Base-by-base conservation (phyloP, 1,139 yeast genomes). In the Debaryomycetaceae sp. region DNA sequence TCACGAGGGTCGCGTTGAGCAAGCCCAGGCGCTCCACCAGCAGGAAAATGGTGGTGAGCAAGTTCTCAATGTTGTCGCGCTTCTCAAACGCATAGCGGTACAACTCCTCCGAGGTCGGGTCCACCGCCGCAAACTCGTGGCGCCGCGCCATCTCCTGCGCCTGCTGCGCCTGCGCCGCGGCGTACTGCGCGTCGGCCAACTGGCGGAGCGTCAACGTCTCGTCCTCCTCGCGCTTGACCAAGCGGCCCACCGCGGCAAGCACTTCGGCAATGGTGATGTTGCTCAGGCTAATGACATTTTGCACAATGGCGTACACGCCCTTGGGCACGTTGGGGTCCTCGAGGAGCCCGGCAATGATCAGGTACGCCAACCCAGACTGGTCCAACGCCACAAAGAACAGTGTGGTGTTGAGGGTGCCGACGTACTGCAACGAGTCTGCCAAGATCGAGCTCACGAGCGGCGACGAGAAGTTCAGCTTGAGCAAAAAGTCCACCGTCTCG, bases 31-130 rank as follows among this genome's bases (percentile, higher is more conserved):
- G 42, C 26, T 48, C 54, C 31, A 58, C 50, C 2, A 64, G 46
- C 2, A 48, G 31, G 31, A 60, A 48, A 18, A 60, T 46, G n/a
- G 65, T 60, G 17, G 55, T 49, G 18, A 58, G 45, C 37, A 60
- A 54, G 33, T 58, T 62, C 38, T 53, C 58, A 29, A 59, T 42
- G 35, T 59, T 58, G 41, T 56, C 61, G 47, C 65, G 56, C 40
- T 47, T 58, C 29, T 41, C 42, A 28, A 45, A 16, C 7, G 10
- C 29, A 7, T 14, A 5, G 6, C 5, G 18, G 12, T 14, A 27
- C 14, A 38, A 24, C 10, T 41, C 30, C 5, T 31, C 25, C 23
- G 34, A 39, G 21, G 36, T 36, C 24, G 34, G 34, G 16, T 38
- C 41, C 16, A 20, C 2, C 8, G 8, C n/a, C 11, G 16, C 25